These are phyloP conservation scores for Pseudocercospora pini-densiflorae DNA, from an alignment of 2,329 filamentous ascomycete species.

Conservation along the genomic window DNA sequence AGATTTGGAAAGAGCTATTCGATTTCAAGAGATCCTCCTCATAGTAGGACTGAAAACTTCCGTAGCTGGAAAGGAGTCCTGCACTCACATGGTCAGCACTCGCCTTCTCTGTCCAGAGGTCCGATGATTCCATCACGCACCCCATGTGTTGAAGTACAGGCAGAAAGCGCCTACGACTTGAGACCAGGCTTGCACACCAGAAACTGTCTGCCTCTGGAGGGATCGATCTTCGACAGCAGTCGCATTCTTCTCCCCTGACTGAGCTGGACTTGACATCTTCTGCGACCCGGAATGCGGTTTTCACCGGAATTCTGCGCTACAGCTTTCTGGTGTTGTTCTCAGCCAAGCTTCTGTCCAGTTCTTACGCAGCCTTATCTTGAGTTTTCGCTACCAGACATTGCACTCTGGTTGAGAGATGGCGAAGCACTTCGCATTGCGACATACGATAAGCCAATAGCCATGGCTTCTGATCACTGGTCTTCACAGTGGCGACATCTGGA, in stretches of 20 bases:
- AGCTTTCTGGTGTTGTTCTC: not conserved
- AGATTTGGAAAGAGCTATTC: slow-evolving; percentile 45
- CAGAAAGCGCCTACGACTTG: slow-evolving; percentile 50
- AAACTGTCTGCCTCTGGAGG: not conserved
- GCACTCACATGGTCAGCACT: not conserved
- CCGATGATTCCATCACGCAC: slow-evolving; percentile 5
- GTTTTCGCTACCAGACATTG: not conserved
- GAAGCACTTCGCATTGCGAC: not conserved
- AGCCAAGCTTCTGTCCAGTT: not conserved
- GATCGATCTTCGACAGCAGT: not conserved
- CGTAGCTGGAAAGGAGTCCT: slow-evolving; percentile 47
- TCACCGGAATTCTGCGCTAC: not conserved
- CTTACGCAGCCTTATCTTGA: not conserved
- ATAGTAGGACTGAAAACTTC: slow-evolving; percentile 52
- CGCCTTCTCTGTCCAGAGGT: not conserved
- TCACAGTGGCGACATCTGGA: not conserved
- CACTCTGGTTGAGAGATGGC: not conserved
- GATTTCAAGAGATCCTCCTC: slow-evolving; percentile 42
- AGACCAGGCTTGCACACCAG: slow-evolving; percentile 47
- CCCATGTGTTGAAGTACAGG: slow-evolving; percentile 51
- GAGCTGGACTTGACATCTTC: not conserved
- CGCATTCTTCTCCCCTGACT: not conserved
- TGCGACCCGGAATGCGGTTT: not conserved
- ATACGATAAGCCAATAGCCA: not conserved
- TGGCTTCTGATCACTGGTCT: not conserved